Base-by-base conservation (phyloP, 176 grass and related monocot species). In the Guadua angustifolia region DNA sequence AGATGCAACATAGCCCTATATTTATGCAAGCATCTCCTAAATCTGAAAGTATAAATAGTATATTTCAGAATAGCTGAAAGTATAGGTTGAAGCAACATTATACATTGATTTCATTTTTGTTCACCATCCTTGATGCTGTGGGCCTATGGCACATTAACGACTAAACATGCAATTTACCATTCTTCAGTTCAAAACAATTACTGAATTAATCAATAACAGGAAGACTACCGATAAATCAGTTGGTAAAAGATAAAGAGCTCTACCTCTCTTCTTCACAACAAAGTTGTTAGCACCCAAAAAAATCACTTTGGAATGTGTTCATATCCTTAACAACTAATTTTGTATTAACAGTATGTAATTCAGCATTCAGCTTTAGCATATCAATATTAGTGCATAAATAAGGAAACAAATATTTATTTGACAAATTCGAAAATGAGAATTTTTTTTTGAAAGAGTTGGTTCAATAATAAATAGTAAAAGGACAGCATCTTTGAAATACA, bases 81-180 rank as follows among this genome's bases (percentile, higher is more conserved):
- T n/a, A n/a, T n/a, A n/a, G n/a, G n/a, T n/a, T n/a, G 17, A 82
- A 55, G 57, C 44, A 81, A 11, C 76, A 85, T 85, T 81, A 81
- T 22, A 64, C 36, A 69, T 67, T 35, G 71, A 50, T 29, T 29
- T 29, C 29, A 14, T 60, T 47, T 21, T 56, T 62, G n/a, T 63
- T 55, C 17, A 17, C 10, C 8, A 24, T 68, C 19, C 17, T 42
- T 65, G 19, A 85, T 21, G 26, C 3, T 19, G 5, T 29, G 29
- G 29, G 29, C 29, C 29, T 29, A 29, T 40, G 44, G 14, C 81
- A 63, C 33, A 35, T 10, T 75, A 85, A 61, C 51, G 9, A 63
- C 22, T 69, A 1, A 61, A 69, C 13, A 36, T 62, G 22, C 3
- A 75, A 42, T 50, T 21, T 22, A 61, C 26, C 73, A 55, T 44